phyloP scores from a whole-genome alignment of 768 basidiomycete species.

The Brasilioporus rufonigricans region DNA sequence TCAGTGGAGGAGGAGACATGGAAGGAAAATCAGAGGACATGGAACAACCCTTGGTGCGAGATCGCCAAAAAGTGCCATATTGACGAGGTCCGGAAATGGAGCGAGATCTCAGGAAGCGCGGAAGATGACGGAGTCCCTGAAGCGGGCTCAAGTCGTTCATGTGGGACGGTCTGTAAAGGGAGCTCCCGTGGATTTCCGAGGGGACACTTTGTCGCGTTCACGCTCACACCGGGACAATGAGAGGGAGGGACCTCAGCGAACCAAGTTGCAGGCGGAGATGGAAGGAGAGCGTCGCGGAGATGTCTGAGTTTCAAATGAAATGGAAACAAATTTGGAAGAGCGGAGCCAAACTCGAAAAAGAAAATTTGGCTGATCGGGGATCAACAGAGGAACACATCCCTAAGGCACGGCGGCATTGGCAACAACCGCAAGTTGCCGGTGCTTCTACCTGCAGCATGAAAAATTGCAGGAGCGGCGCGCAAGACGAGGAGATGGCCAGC shows the following conservation, averaged over 20 bases:
- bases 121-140: slow-evolving; percentile 24
- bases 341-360: slow-evolving; percentile 35
- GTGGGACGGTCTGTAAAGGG: no score
- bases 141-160: slow-evolving; percentile 17
- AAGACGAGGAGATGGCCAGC: background rate
- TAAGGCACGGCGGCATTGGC: slow-evolving; percentile 30
- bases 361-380: slow-evolving; percentile 56
- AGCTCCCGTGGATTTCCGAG: slow-evolving; percentile 20
- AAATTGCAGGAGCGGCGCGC: background rate
- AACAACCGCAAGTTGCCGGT: slow-evolving; percentile 32
- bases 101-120: slow-evolving; percentile 23
- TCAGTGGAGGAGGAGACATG: no score
- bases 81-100: slow-evolving; percentile 25
- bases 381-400: slow-evolving; percentile 45
- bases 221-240: no score
- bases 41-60: no score
- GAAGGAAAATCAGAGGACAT: slow-evolving; percentile 5
- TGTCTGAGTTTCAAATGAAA: slow-evolving; percentile 22
- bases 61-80: slow-evolving; percentile 24
- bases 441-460: background rate
- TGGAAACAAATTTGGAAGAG: slow-evolving; percentile 15
- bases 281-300: slow-evolving; percentile 27
- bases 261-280: slow-evolving; percentile 3
- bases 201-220: background rate
- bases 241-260: slow-evolving; percentile 20